Base-by-base conservation (phyloP, 2,329 filamentous ascomycete species). In the Sclerotinia trifoliorum region DNA sequence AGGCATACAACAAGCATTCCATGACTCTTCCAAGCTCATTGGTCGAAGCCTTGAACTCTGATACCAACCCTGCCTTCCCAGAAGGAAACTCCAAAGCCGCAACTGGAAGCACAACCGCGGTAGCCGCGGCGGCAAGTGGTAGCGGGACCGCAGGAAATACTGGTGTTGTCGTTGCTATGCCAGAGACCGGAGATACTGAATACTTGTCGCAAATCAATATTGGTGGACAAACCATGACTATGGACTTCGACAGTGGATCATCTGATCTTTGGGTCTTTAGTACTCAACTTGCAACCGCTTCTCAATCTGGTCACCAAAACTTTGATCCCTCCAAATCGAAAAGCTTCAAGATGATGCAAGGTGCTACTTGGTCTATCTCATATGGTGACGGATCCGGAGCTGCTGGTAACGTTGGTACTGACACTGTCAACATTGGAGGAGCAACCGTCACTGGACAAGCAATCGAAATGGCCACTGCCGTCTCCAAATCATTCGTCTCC, bases 1-100 rank as follows among this genome's bases (percentile, higher is more conserved):
- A 86, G 79, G 86, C 89, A 21, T 89, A 90, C 77, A 80, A 82
- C 73, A 94, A 94, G 78, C 93, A 85, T 78, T 84, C 85, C 70
- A 84, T 89, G 79, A 79, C 80, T 49, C 79, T 85, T 57, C 79
- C 82, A 2, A 73, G 80, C 2, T 79, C 78, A 10, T 76, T 84
- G 64, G 74, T 81, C 63, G 80, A 79, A 44, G 78, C 78, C 24
- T 71, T 76, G 73, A 71, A 71, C n/a, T 44, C 57, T n/a, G 56
- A 42, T 48, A 51, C 32, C n/a, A 66, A 57, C 42, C 63, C 70
- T 60, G 69, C 54, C 17, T 42, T 62, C 66, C 63, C 52, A 51
- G 63, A 60, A 48, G 60, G 65, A 54, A 70, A 60, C 62, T 52
- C 65, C 57, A 55, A 71, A 67, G 61, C 66, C 19, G 21, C 67